Evolutionary conservation across 2,329 filamentous ascomycete species (phyloP).

Genomic region (Emericellopsis cladophorae): DNA sequence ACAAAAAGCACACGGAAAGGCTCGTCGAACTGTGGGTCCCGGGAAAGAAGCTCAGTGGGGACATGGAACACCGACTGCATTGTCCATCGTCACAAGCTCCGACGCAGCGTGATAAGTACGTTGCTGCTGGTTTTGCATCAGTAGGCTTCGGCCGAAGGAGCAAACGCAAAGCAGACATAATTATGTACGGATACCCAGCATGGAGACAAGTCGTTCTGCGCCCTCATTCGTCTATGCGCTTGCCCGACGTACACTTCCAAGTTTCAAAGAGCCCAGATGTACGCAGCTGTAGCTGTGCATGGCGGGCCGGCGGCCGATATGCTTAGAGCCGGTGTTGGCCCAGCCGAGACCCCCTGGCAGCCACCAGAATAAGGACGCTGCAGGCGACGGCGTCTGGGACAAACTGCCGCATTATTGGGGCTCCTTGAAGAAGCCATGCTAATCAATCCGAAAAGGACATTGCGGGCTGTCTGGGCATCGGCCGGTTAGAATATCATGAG

Average conservation of each 20-base stretch:
- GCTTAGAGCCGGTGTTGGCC: conserved; percentile 15
- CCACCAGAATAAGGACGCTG: background rate
- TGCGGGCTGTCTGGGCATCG: too few relatives aligned
- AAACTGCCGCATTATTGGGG: too few relatives aligned
- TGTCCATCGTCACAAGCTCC: too few relatives aligned
- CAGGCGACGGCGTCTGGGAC: too few relatives aligned
- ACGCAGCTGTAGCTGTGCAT: background rate
- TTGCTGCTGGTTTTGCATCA: background rate
- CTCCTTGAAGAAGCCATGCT: too few relatives aligned
- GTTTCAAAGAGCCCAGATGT: background rate
- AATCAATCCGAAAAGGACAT: too few relatives aligned
- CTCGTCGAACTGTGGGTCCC: background rate
- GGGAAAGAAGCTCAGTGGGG: background rate
- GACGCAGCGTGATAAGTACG: too few relatives aligned
- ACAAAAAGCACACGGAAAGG: background rate
- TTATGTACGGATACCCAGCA: background rate
- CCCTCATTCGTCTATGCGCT: too few relatives aligned
- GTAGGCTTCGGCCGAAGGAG: background rate
- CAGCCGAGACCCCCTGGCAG: conserved; percentile 5
- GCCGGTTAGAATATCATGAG: too few relatives aligned
- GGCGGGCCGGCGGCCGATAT: conserved; percentile 16
- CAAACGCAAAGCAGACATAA: background rate
- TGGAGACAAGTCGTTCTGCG: background rate
- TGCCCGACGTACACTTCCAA: background rate
- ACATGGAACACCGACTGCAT: background rate